phyloP scores from a whole-genome alignment of 495 filamentous ascomycete species.

The Xylaria telfairii region DNA sequence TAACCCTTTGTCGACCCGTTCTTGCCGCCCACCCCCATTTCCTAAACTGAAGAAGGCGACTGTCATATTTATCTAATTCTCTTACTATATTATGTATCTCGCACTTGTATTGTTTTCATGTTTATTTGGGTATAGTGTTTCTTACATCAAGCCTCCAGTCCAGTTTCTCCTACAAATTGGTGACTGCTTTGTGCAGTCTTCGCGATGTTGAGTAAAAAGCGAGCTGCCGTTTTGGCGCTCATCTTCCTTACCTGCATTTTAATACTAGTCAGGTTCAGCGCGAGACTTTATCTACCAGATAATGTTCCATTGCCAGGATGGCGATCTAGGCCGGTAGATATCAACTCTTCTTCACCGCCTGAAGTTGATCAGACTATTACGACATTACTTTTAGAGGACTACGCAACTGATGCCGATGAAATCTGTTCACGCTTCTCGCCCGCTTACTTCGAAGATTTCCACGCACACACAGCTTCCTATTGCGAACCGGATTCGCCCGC shows the following conservation, averaged over 20 bases:
- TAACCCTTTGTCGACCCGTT: no score
- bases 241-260: not conserved
- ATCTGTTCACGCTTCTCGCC: slow-evolving; percentile 16
- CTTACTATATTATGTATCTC: not conserved
- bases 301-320: not conserved
- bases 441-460: slow-evolving; percentile 13
- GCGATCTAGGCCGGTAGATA: not conserved
- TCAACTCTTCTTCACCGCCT: not conserved
- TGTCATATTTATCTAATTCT: not conserved
- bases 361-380: not conserved
- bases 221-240: not conserved
- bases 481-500: slow-evolving; percentile 10
- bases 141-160: not conserved
- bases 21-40: no score
- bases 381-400: not conserved
- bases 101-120: no score
- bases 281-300: not conserved
- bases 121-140: no score
- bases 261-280: not conserved
- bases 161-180: not conserved
- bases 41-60: not conserved
- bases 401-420: not conserved
- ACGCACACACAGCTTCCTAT: not conserved
- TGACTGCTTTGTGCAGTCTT: not conserved
- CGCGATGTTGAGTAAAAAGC: slow-evolving; percentile 4